Evolutionary conservation across 2,329 filamentous ascomycete genomes (phyloP).

Genomic region (Daldinia sp.): DNA sequence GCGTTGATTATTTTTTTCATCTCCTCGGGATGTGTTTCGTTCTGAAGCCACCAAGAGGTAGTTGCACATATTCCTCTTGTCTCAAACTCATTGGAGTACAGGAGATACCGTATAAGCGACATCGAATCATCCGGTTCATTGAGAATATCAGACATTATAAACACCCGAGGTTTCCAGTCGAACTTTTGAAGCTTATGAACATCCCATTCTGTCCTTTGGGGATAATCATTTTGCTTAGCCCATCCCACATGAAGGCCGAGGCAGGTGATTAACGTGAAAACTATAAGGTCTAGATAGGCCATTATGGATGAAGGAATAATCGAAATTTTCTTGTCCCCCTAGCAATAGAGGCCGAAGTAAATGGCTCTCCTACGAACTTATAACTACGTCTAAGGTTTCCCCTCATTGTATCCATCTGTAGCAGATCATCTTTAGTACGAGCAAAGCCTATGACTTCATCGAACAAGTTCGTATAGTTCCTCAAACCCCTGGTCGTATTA

Average conservation of each 20-base stretch:
- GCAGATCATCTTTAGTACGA: neutral
- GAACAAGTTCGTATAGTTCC: neutral
- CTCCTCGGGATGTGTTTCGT: neutral
- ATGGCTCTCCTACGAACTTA: neutral
- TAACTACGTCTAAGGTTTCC: neutral
- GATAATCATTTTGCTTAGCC: neutral
- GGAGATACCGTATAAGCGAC: constrained; percentile 9
- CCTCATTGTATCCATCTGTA: neutral
- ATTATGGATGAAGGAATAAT: neutral
- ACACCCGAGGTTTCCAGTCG: constrained; percentile 19
- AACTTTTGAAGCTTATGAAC: constrained; percentile 17
- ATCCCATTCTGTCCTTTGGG: neutral
- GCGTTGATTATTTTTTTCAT: neutral
- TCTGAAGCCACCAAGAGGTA: neutral
- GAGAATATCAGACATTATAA: constrained; percentile 20
- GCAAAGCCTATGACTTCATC: neutral
- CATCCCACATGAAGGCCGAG: neutral
- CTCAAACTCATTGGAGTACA: neutral
- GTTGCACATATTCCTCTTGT: constrained; percentile 1
- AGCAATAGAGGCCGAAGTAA: neutral
- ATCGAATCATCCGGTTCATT: constrained; percentile 28
- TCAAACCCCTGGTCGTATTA: neutral
- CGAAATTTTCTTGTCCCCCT: neutral
- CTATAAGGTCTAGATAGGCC: neutral
- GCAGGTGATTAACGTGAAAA: neutral